A percentile compares a stretch with the other conserved stretches of the same genome.
phyloP scores from a whole-genome alignment of 306 rosid species.

The Prunus armeniaca region DNA sequence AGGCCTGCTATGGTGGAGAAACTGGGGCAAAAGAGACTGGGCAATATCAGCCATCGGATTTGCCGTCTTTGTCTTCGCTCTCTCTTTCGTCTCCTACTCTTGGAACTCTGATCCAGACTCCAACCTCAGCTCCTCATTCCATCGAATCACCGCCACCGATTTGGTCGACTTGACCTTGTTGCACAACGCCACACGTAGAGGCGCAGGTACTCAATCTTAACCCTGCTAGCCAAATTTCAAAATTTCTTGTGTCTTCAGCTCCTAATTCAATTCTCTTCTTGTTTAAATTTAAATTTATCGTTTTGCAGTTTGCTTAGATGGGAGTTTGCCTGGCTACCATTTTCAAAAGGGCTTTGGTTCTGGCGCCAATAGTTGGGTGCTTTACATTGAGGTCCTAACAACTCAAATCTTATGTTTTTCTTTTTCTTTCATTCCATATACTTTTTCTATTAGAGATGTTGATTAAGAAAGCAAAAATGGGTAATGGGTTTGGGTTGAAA shows the following conservation, averaged over 20 bases:
- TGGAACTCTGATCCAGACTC: constrained; percentile 12
- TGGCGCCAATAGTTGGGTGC: constrained; percentile 71
- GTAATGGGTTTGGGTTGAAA: constrained; percentile 4
- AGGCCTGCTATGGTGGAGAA: constrained; percentile 38
- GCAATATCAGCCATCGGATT: constrained; percentile 36
- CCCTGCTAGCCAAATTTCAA: not conserved
- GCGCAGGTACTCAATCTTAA: constrained; percentile 48
- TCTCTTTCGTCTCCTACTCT: constrained; percentile 40
- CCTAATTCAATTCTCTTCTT: not conserved
- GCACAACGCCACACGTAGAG: constrained; percentile 47
- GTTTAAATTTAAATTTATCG: not conserved
- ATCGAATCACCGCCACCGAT: constrained; percentile 20
- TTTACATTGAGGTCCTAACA: constrained; percentile 67
- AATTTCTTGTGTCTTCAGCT: not conserved
- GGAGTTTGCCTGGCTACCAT: constrained; percentile 81
- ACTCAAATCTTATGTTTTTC: not conserved
- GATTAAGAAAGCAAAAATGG: not conserved
- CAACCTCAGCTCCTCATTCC: not conserved
- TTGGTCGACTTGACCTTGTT: constrained; percentile 65
- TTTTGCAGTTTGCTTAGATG: constrained; percentile 83
- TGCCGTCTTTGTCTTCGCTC: constrained; percentile 32
- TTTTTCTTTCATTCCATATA: not conserved
- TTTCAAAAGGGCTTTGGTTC: constrained; percentile 82
- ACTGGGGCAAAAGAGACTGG: constrained; percentile 54
- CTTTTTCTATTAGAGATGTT: not conserved